These are phyloP conservation scores for Tetracladium setigerum DNA, from an alignment of 495 filamentous ascomycete genomes.

Conservation along the genomic window DNA sequence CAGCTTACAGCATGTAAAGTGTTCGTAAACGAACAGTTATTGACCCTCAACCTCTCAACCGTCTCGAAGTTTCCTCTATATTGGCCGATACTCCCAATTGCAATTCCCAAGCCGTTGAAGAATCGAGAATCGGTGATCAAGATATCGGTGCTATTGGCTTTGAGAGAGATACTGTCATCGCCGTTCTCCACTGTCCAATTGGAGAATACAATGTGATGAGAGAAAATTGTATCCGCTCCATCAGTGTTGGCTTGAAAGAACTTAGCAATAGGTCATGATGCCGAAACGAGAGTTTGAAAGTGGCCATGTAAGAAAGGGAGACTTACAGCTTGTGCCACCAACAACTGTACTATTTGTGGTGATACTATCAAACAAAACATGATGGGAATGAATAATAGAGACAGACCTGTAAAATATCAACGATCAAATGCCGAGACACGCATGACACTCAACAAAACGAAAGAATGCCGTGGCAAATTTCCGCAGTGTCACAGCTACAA, in stretches of 20 bases:
- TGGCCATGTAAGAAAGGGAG: too few relatives aligned
- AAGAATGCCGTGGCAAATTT: too few relatives aligned
- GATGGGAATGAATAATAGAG: too few relatives aligned
- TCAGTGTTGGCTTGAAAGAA: slow-evolving; percentile 37
- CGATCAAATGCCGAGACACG: too few relatives aligned
- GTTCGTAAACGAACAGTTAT: slow-evolving; percentile 27
- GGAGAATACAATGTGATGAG: slow-evolving; percentile 24
- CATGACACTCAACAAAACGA: too few relatives aligned
- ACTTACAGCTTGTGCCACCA: too few relatives aligned
- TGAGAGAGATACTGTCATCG: slow-evolving; percentile 32
- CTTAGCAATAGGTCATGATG: too few relatives aligned
- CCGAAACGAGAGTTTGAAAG: too few relatives aligned
- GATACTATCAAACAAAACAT: too few relatives aligned
- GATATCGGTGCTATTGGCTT: slow-evolving; percentile 35
- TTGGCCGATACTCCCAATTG: slow-evolving; percentile 41
- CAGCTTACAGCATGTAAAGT: slow-evolving; percentile 33
- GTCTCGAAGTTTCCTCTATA: slow-evolving; percentile 32
- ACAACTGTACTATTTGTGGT: too few relatives aligned
- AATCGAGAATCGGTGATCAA: slow-evolving; percentile 27
- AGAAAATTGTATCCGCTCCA: slow-evolving; percentile 31
- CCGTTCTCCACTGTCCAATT: slow-evolving; percentile 28
- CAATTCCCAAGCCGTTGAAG: slow-evolving; percentile 21
- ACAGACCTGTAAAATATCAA: too few relatives aligned
- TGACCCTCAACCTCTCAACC: slow-evolving; percentile 28
- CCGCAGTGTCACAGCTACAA: too few relatives aligned